Base-by-base conservation (phyloP, 306 rosid species). In the Prosopis cineraria region DNA sequence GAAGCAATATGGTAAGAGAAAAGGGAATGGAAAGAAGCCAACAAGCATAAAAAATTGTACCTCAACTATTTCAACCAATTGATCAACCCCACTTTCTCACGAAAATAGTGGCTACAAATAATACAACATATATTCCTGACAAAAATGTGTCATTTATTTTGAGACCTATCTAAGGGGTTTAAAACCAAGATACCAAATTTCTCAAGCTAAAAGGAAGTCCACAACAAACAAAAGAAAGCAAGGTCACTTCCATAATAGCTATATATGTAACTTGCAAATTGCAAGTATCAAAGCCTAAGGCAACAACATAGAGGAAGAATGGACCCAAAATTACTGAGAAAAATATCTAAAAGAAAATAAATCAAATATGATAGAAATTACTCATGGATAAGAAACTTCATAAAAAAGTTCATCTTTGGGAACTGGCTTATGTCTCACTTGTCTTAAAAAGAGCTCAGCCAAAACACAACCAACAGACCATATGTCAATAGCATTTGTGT, bases 381-480 rank as follows among this genome's bases (percentile, higher is more conserved):
- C 34, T 31, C 39, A 36, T 5, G 39, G 6, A 36, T 7, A 36
- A 36, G 7, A 36, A 36, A 36, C 39, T 36, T 36, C 39, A 36
- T 7, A 4, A 5, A 36, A 36, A 36, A 3, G 39, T 36, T 36
- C 39, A 36, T 36, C 39, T 36, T 36, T 36, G 39, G 39, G 39
- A 36, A 36, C 7, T 36, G 39, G 39, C 71, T 45, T 44, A 71
- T 29, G 52, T 5, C 85, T 44, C 76, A 93, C 98, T 90, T 86
- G 91, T 79, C 98, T 96, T 58, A 91, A 84, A 79, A 93, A 79
- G 67, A 93, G 89, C 86, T 93, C 98, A 58, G 96, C 98, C 82
- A 93, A 91, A 68, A 93, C 98, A 40, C 98, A 93, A 27, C 98
- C 98, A 73, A 85, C 94, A 56, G 98, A 93, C 98, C 98, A 93